Base-by-base conservation (phyloP, 495 filamentous ascomycete genomes). In the Hypoxylon lienhwacheense region DNA sequence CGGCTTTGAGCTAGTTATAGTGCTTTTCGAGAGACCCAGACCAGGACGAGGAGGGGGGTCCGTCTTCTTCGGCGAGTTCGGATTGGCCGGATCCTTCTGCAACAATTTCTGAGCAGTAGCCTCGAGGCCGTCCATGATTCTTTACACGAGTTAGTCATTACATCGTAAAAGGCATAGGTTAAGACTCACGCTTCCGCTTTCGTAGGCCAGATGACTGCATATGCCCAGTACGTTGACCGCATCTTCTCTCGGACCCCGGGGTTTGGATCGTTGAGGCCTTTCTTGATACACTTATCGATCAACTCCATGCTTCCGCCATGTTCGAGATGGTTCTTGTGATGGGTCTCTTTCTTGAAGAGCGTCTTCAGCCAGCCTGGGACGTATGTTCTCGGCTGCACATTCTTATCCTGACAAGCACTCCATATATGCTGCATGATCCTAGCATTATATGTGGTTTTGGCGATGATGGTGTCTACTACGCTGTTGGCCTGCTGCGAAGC, bases 221-320 rank as follows among this genome's bases (percentile, higher is more conserved):
- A 96, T 1, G 76, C 77, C 91, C 91, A 97, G 66, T 87, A 98
- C 2, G 89, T 88, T 22, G 78, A 73, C 59, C 93, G 82, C 81
- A 89, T 90, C 20, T 81, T 82, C 68, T 95, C 88, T 55, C 91
- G 80, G 24, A 97, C 91, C 25, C 79, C 84, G 2, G 91, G 90
- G 63, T 96, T 96, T 5, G 91, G 79, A 70, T 98, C 93, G 4
- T 76, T 77, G 1, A 98, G 76, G 10, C 92, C 85, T 60, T 89
- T 93, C 68, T 86, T 90, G 62, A 98, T 80, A 55, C 84, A 88
- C 66, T 95, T 95, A 29, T 95, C 90, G 7, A 95, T 80, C 24
- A 89, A 50, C 28, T 95, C 89, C 10, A 95, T 60, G 2, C 89
- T 86, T 15, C 90, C 90, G 20, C 82, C 78, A 65, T 93, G 89